phyloP scores from a whole-genome alignment of 2,329 filamentous ascomycete species.

The Neofusicoccum sp. region DNA sequence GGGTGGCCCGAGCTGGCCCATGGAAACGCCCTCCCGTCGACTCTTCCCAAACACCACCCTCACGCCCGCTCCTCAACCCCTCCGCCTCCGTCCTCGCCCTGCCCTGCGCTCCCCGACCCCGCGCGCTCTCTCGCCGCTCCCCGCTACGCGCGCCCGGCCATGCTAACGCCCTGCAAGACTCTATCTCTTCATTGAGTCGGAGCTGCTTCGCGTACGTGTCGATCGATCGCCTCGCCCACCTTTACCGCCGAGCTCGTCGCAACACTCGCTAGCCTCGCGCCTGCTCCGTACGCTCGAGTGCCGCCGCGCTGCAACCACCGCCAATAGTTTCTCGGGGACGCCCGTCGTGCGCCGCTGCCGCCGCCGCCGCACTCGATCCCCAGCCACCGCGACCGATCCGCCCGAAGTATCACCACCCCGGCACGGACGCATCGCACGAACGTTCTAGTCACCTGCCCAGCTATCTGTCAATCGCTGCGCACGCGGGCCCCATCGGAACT shows the following conservation, averaged over 20 bases:
- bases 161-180: constrained; percentile 16
- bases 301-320: not conserved
- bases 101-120: not conserved
- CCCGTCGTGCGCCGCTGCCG: not conserved
- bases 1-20: constrained; percentile 17
- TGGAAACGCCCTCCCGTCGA: constrained; percentile 19
- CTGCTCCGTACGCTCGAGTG: not conserved
- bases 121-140: not conserved
- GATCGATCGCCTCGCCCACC: constrained; percentile 21
- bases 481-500: not conserved
- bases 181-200: constrained; percentile 21
- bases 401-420: constrained; percentile 16
- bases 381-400: constrained; percentile 9
- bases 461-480: constrained; percentile 4
- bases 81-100: not conserved
- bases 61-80: not conserved
- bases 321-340: not conserved
- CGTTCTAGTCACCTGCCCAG: constrained; percentile 14
- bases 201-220: constrained; percentile 18
- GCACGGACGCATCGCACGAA: constrained; percentile 16
- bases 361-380: not conserved
- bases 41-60: constrained; percentile 6
- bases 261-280: not conserved
- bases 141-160: constrained; percentile 7
- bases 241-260: constrained; percentile 2